Evolutionary conservation across 2,329 filamentous ascomycete genomes (phyloP).

Genomic region (Epicoccum nigrum): DNA sequence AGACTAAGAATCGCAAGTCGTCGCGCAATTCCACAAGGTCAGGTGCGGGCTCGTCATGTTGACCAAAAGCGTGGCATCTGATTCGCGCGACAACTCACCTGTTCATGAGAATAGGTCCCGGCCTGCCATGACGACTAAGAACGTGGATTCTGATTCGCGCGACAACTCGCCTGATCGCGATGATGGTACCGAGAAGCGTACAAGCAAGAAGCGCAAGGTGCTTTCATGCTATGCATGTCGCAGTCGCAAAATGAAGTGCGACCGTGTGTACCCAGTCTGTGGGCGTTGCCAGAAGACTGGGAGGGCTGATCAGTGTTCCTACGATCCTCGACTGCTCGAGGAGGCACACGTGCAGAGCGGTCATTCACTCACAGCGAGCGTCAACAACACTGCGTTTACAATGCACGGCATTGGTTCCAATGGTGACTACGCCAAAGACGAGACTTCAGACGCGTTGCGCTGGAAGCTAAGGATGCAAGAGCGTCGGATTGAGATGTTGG

Average conservation of each 20-base stretch:
- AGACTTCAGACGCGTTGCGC: conserved; percentile 27
- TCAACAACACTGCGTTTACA: conserved; percentile 6
- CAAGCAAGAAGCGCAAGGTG: conserved; percentile 52
- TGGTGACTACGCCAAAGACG: conserved; percentile 6
- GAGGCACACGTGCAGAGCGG: conserved; percentile 20
- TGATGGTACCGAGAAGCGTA: conserved; percentile 47
- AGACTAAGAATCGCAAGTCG: background rate
- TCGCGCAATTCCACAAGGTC: background rate
- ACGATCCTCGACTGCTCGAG: conserved; percentile 47
- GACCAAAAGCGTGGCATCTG: conserved; percentile 29
- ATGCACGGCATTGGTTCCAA: conserved; percentile 8
- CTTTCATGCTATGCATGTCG: conserved; percentile 56
- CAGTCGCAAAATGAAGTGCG: conserved; percentile 56
- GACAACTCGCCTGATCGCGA: conserved; percentile 39
- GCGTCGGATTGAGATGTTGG: conserved; percentile 38
- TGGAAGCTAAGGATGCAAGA: conserved; percentile 42
- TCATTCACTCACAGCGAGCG: conserved; percentile 6
- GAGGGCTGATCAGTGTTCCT: conserved; percentile 50
- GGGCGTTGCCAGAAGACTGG: conserved; percentile 53
- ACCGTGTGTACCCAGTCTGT: conserved; percentile 53
- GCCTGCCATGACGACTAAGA: conserved; percentile 35
- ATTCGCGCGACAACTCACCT: conserved; percentile 41
- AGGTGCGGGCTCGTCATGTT: conserved; percentile 30
- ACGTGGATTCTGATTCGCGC: conserved; percentile 36
- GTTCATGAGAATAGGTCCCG: conserved; percentile 30